Evolutionary conservation across 257 asterid species (phyloP), one percentile per base, ranked within the genome.

Genomic region (Perilla frutescens): DNA sequence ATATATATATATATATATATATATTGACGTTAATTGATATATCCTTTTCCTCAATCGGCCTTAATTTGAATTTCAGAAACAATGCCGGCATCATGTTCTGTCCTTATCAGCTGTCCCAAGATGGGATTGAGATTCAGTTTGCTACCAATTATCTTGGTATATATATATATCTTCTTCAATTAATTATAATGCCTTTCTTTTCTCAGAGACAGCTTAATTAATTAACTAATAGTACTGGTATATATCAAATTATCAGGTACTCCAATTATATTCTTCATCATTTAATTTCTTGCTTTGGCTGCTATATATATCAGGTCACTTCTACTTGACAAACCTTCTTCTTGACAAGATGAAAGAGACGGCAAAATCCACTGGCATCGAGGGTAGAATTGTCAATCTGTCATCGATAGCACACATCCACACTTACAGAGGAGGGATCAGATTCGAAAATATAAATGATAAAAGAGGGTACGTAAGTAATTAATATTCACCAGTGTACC

Each of bases 111-210:
- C 88, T 87, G 34, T 91, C 97, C 1, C 81, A 83, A 68, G 96
- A 91, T 49, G 94, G 92, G 51, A 54, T 86, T 9, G 97, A 91
- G 82, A 78, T 83, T 68, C 97, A 89, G 54, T 87, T 91, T 65
- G 97, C 94, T 0, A 89, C 97, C 13, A 89, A 91, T 80, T 90
- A 89, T 85, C 89, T 91, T 12, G 97, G 97, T 90, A 70, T 37
- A 70, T 7, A 39, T 26, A 3, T 54, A 43, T 20, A 20, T 20
- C 26, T 20, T 20, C 26, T 0, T 20, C 26, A 20, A 20, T 20
- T 20, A 20, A 20, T 0, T 20, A 20, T 20, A 20, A 20, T 20
- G 26, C 26, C 26, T 20, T 20, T 20, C 0, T 20, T 20, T 20
- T 20, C 26, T 20, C 26, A 20, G 26, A 20, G 26, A 20, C 26